Evolutionary conservation across 2,329 filamentous ascomycete genomes (phyloP).

Genomic region (Aspergillus fructus): DNA sequence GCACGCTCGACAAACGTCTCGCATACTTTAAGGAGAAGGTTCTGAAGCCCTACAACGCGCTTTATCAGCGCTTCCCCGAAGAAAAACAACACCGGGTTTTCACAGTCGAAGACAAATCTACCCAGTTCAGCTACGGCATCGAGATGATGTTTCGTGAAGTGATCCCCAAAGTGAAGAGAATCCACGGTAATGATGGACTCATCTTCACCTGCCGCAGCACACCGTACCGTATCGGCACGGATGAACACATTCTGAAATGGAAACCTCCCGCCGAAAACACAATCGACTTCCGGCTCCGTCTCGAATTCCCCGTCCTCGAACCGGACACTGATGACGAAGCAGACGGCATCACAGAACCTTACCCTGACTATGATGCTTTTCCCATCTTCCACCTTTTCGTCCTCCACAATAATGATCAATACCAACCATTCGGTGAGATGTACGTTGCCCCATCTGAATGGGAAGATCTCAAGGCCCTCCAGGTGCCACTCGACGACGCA

Average conservation of each 20-base stretch:
- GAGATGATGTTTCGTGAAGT: slow-evolving; percentile 89
- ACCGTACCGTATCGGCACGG: slow-evolving; percentile 84
- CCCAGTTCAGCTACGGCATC: slow-evolving; percentile 84
- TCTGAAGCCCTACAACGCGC: slow-evolving; percentile 72
- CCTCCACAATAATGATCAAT: slow-evolving; percentile 63
- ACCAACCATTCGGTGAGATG: slow-evolving; percentile 67
- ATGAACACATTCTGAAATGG: slow-evolving; percentile 95
- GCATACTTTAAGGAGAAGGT: slow-evolving; percentile 80
- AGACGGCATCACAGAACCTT: slow-evolving; percentile 63
- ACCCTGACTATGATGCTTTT: slow-evolving; percentile 75
- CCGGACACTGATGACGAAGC: slow-evolving; percentile 67
- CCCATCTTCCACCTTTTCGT: slow-evolving; percentile 73
- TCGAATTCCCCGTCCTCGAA: slow-evolving; percentile 72
- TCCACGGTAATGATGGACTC: slow-evolving; percentile 90
- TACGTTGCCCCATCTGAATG: slow-evolving; percentile 75
- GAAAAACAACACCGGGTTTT: slow-evolving; percentile 74
- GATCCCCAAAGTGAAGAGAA: slow-evolving; percentile 69
- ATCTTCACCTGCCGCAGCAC: slow-evolving; percentile 95
- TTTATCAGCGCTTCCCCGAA: slow-evolving; percentile 71
- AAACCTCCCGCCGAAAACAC: slow-evolving; percentile 95
- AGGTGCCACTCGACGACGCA: slow-evolving; percentile 76
- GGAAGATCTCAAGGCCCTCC: slow-evolving; percentile 72
- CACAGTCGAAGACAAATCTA: slow-evolving; percentile 80
- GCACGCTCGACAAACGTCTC: slow-evolving; percentile 82
- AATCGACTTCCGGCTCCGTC: slow-evolving; percentile 80